Evolutionary conservation across 257 asterid genomes (phyloP).

Genomic region (Echites panduratus): DNA sequence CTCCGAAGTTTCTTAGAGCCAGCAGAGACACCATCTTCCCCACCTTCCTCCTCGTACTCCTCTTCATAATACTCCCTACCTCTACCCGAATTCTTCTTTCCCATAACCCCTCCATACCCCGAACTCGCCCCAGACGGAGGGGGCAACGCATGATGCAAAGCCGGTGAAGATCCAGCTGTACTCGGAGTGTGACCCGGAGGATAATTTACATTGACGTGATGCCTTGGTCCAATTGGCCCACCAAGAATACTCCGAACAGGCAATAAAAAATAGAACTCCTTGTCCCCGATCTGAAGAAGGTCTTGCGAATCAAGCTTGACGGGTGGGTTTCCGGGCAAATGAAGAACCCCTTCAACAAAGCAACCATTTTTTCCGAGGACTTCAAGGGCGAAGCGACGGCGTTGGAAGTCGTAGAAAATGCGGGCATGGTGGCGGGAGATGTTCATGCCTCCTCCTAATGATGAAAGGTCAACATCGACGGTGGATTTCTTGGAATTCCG

Average conservation of each 20-base stretch:
- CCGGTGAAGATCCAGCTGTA: conserved; percentile 23
- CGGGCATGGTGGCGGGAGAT: conserved; percentile 99
- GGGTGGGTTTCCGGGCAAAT: conserved; percentile 75
- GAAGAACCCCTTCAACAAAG: conserved; percentile 88
- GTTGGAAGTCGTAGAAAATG: conserved; percentile 92
- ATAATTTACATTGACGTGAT: conserved; percentile 37
- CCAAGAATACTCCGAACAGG: conserved; percentile 90
- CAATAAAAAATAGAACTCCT: conserved; percentile 76
- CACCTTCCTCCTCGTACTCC: conserved; percentile 51
- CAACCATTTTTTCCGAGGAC: conserved; percentile 95
- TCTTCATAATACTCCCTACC: conserved; percentile 65
- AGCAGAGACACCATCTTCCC: conserved; percentile 36
- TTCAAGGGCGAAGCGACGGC: conserved; percentile 96
- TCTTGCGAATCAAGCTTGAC: conserved; percentile 96
- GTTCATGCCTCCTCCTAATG: conserved; percentile 99
- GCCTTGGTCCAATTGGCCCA: conserved; percentile 74
- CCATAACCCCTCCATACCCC: conserved; percentile 39
- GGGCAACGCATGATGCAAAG: conserved; percentile 36
- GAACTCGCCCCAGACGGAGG: conserved; percentile 32
- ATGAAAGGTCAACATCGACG: conserved; percentile 91
- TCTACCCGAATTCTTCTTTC: conserved; percentile 55
- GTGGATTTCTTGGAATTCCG: conserved; percentile 95
- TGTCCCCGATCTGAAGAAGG: conserved; percentile 87
- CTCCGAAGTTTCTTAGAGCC: conserved; percentile 51
- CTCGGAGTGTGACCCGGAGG: conserved; percentile 17